Evolutionary conservation across 2,329 filamentous ascomycete species (phyloP), one percentile per base, ranked within the genome.

Genomic region (Diaporthe humulicola): DNA sequence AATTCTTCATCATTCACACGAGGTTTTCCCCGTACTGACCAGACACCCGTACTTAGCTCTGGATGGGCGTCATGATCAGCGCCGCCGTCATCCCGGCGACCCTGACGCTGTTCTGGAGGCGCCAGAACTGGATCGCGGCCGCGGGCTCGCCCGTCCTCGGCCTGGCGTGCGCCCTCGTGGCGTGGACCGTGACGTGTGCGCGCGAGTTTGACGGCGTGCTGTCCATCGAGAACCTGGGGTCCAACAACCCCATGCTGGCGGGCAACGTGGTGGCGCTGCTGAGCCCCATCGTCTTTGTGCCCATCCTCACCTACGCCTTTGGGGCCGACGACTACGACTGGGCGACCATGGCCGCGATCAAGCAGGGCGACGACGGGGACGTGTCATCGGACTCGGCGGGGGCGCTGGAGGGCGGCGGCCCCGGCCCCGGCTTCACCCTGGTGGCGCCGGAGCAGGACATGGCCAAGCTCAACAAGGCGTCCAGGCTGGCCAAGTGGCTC

Each of bases 1-100:
- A 10, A n/a, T n/a, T n/a, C n/a, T 15, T 25, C 36, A 28, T 5
- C 7, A 10, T 17, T 4, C 14, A 28, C 14, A 7, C 17, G 14
- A 17, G 14, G 3, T 30, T 6, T 14, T 38, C n/a, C n/a, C 6
- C 15, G 15, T 42, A 3, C 58, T 61, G 25, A 61, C 58, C 54
- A 6, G 9, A 52, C 48, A 2, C 5, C 1, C 19, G 22, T 5
- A 28, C 14, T 6, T 9, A 64, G 58, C 86, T 98, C 1, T 90
- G 98, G 81, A 98, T 98, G 95, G 96, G 95, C 10, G 94, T 95
- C 69, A 94, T 98, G 79, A 97, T 98, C 81, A 95, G 93, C 0
- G 91, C 94, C 0, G 95, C 95, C 4, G 95, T 98, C 4, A 88
- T 98, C 17, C 95, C 96, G 0, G 94, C 95, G 0, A 93, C 94